A percentile compares a stretch with the other conserved stretches of the same genome.
Conservation (phyloP, 768 basidiomycete species). For the Lepiota brunneoincarnata region DNA sequence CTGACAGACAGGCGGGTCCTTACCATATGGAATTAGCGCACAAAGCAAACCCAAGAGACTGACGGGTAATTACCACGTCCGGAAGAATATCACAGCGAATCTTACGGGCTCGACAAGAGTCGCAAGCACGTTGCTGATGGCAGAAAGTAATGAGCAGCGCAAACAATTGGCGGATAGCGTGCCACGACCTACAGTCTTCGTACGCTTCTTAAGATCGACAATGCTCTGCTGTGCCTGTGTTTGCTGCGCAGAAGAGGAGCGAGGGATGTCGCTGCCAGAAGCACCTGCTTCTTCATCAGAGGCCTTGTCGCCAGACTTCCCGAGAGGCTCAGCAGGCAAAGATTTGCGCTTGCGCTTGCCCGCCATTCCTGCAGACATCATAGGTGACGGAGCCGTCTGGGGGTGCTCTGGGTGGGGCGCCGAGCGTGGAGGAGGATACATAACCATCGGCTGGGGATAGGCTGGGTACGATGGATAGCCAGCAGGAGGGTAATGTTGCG, state of each 20-base stretch:
- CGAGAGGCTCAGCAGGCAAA: constrained; percentile 27
- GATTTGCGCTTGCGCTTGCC: constrained; percentile 68
- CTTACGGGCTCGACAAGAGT: constrained; percentile 87
- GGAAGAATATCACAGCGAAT: constrained; percentile 90
- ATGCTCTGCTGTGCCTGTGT: constrained; percentile 22
- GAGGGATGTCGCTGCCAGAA: constrained; percentile 45
- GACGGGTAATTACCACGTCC: constrained; percentile 41
- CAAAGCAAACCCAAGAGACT: not conserved
- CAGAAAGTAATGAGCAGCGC: constrained; percentile 10
- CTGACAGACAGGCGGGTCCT: constrained; percentile 81
- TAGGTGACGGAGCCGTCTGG: constrained; percentile 30
- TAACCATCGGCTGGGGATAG: constrained; percentile 68
- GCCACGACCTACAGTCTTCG: constrained; percentile 65
- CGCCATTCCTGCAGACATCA: constrained; percentile 32
- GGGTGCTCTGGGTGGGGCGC: constrained; percentile 33
- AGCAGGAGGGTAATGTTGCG: constrained; percentile 50
- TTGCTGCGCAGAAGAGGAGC: constrained; percentile 28
- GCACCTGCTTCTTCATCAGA: constrained; percentile 61
- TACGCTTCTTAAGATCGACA: constrained; percentile 78
- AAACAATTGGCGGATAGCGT: not conserved
- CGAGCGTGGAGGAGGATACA: constrained; percentile 53
- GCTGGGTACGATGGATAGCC: constrained; percentile 60
- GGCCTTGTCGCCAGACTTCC: constrained; percentile 43
- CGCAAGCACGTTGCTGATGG: constrained; percentile 72
- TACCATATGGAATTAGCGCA: constrained; percentile 15